These are phyloP conservation scores for Penicillium decumbens DNA, from an alignment of 2,329 filamentous ascomycete genomes.

Conservation along the genomic window DNA sequence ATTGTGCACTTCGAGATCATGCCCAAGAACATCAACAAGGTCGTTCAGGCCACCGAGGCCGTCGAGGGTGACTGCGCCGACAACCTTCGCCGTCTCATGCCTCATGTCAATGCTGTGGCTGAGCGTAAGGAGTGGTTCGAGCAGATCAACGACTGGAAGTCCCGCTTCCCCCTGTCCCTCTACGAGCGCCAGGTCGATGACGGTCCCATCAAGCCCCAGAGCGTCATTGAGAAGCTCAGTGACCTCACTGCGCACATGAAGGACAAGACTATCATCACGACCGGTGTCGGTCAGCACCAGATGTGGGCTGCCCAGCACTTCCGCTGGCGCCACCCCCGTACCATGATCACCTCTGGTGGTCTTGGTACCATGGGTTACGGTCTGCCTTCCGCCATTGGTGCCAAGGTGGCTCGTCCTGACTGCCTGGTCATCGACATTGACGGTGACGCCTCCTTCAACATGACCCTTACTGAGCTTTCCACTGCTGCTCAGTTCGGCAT, in stretches of 20 bases:
- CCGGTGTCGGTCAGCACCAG: slow-evolving; percentile 95
- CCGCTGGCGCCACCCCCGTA: slow-evolving; percentile 84
- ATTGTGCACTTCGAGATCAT: slow-evolving; percentile 98
- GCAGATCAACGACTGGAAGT: slow-evolving; percentile 87
- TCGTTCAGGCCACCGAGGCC: slow-evolving; percentile 91
- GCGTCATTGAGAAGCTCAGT: slow-evolving; percentile 84
- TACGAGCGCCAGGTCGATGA: slow-evolving; percentile 74
- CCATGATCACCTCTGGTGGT: slow-evolving; percentile 94
- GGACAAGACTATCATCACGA: slow-evolving; percentile 79
- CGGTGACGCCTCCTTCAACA: slow-evolving; percentile 97
- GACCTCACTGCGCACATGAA: slow-evolving; percentile 76
- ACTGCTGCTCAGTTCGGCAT: slow-evolving; percentile 96
- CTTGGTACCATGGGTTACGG: slow-evolving; percentile 96
- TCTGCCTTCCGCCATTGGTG: slow-evolving; percentile 88
- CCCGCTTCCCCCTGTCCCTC: slow-evolving; percentile 75
- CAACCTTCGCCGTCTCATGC: slow-evolving; percentile 72
- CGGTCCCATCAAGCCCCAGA: slow-evolving; percentile 89
- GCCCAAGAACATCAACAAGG: slow-evolving; percentile 99
- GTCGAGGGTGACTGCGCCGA: slow-evolving; percentile 85
- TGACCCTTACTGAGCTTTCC: slow-evolving; percentile 93
- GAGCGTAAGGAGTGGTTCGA: slow-evolving; percentile 80
- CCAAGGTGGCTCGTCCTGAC: slow-evolving; percentile 78
- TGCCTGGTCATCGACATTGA: slow-evolving; percentile 92
- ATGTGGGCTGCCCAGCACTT: slow-evolving; percentile 99
- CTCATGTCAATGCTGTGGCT: slow-evolving; percentile 60